Evolutionary conservation across 2,329 filamentous ascomycete species (phyloP), one percentile per base, ranked within the genome.

Genomic region (Cordyceps javanica): DNA sequence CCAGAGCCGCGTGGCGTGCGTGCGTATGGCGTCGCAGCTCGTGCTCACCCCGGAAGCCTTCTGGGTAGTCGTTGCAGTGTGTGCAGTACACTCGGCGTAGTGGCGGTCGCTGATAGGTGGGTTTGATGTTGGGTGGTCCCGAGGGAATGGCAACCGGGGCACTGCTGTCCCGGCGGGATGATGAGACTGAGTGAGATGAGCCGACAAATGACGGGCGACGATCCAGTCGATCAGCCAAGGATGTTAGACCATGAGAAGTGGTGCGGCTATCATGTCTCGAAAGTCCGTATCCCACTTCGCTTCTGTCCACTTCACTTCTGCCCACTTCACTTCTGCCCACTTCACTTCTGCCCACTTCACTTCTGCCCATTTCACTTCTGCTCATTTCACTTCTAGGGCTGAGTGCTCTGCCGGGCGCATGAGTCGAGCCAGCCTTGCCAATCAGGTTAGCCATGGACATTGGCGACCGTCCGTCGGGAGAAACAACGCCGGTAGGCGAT

Each of bases 1-100:
- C 78, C 36, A 80, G 65, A 10, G 78, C 74, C 3, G 81, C 79
- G 62, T 83, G 81, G 60, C 82, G 82, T 5, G 81, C 80, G 60
- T 83, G 80, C 19, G 74, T 77, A 69, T 92, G 89, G 58, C 89
- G 80, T 57, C 87, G 79, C 50, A 91, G 78, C 70, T 97, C 92
- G 70, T 96, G 92, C 57, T 95, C 91, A 59, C 92, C 92, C 46
- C 92, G 87, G 70, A 96, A 97, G 5, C 92, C 91, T 60, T 91
- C 87, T 3, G 89, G 89, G 60, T 93, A 86, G 65, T 91, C 89
- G 63, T 87, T 85, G 75, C 92, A 97, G 64, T 88, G 82, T 19
- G 78, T 76, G 71, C 92, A 97, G 68, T 84, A 86, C 51, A 91
- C 87, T 63, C 90, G 89, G 25, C 85, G 82, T 53, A 90, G 81